Percentiles rank a stretch among this genome's conserved stretches.
These are phyloP conservation scores for Zizania latifolia DNA, from an alignment of 176 grass and related monocot species.

Conservation along the genomic window DNA sequence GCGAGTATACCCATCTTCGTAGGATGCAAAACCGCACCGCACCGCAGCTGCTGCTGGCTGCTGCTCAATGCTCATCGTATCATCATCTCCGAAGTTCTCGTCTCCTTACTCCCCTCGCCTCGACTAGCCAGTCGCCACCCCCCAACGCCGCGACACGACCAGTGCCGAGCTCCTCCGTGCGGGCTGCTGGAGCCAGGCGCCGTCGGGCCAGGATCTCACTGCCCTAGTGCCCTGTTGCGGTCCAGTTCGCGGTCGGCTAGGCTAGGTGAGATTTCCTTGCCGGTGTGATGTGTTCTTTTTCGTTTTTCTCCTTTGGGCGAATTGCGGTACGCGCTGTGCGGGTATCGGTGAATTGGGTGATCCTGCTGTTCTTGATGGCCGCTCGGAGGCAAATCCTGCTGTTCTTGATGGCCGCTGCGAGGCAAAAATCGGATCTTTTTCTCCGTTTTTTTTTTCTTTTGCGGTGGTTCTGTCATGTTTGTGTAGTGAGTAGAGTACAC, in stretches of 20 bases:
- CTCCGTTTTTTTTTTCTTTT: neutral
- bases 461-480: neutral
- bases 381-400: no score
- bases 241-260: neutral
- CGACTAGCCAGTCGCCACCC: neutral
- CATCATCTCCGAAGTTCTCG: constrained; percentile 39
- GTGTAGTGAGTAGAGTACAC: neutral
- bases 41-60: neutral
- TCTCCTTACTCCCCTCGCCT: neutral
- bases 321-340: neutral
- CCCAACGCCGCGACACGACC: neutral
- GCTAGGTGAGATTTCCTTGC: constrained; percentile 23
- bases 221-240: neutral
- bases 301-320: neutral
- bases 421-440: constrained; percentile 7
- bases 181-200: neutral
- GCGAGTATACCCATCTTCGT: constrained; percentile 2
- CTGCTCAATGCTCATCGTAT: constrained; percentile 14
- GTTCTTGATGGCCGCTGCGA: neutral
- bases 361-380: neutral
- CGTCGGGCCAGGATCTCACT: neutral
- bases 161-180: neutral
- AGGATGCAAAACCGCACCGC: constrained; percentile 17
- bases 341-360: neutral
- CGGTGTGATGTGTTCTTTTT: neutral